Evolutionary conservation across 2,329 filamentous ascomycete species (phyloP).

Genomic region (Thelonectria olida): DNA sequence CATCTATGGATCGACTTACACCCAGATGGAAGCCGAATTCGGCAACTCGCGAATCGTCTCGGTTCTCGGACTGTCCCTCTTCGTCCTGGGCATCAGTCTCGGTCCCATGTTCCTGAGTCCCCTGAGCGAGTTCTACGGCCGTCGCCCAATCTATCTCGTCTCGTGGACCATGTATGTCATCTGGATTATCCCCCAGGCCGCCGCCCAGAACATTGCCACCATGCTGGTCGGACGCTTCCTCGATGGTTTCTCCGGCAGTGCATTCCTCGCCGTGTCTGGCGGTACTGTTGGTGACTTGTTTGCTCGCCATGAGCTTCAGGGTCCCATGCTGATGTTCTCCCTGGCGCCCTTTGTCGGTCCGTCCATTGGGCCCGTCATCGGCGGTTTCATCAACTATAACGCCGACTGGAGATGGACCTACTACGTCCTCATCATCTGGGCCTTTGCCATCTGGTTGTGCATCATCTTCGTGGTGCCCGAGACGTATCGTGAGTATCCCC

Average conservation of each 20-base stretch:
- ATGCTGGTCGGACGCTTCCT: conserved; percentile 83
- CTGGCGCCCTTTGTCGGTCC: conserved; percentile 72
- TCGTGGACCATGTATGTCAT: conserved; percentile 80
- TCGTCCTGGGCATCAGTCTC: conserved; percentile 77
- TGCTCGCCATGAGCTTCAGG: conserved; percentile 71
- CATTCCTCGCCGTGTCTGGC: conserved; percentile 78
- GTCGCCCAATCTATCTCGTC: conserved; percentile 80
- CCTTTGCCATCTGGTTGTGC: conserved; percentile 67
- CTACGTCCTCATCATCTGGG: conserved; percentile 87
- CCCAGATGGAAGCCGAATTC: conserved; percentile 80
- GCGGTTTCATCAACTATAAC: conserved; percentile 85
- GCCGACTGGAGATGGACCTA: conserved; percentile 84
- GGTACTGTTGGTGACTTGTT: conserved; percentile 89
- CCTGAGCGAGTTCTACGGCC: conserved; percentile 81
- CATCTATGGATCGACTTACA: conserved; percentile 88
- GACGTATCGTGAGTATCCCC: conserved; percentile 73
- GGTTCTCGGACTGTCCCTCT: conserved; percentile 82
- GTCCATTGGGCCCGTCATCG: conserved; percentile 67
- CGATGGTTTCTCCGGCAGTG: conserved; percentile 74
- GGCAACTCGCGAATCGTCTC: conserved; percentile 75
- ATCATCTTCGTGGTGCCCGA: conserved; percentile 83
- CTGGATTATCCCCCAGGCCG: conserved; percentile 83
- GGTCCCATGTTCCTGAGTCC: conserved; percentile 72
- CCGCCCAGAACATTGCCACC: conserved; percentile 83
- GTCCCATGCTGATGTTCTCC: conserved; percentile 86